Evolutionary conservation across 202 grass and related monocot genomes (phyloP).

Genomic region (Bolboschoenoplectus hybrid): DNA sequence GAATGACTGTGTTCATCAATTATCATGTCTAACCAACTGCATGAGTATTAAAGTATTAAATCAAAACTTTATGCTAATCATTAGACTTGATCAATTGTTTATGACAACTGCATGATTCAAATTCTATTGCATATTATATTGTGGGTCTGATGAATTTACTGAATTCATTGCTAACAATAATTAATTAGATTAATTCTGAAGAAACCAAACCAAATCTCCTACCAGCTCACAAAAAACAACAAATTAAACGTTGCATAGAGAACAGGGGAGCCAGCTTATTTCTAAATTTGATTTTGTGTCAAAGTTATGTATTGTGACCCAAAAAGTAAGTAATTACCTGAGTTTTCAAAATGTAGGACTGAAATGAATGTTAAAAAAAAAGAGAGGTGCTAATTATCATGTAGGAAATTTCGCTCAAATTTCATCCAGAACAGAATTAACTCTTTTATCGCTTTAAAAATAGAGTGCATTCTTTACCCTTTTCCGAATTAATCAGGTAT

Average conservation of each 20-base stretch:
- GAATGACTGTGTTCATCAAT: neutral
- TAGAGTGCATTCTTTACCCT: neutral
- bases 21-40: neutral
- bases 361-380: neutral
- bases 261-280: constrained; percentile 15
- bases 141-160: neutral
- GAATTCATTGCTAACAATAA: neutral
- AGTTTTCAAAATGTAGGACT: neutral
- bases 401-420: neutral
- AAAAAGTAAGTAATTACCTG: neutral
- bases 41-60: neutral
- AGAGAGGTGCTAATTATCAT: neutral
- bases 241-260: neutral
- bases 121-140: neutral
- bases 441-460: neutral
- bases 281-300: neutral
- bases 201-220: neutral
- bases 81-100: neutral
- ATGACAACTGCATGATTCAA: neutral
- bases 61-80: neutral
- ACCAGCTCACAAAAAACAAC: neutral
- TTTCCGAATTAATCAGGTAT: neutral
- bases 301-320: neutral
- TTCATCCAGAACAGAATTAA: neutral
- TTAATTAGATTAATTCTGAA: neutral